Conservation (phyloP, 148 eudicot genomes). For the Cornus controversa region DNA sequence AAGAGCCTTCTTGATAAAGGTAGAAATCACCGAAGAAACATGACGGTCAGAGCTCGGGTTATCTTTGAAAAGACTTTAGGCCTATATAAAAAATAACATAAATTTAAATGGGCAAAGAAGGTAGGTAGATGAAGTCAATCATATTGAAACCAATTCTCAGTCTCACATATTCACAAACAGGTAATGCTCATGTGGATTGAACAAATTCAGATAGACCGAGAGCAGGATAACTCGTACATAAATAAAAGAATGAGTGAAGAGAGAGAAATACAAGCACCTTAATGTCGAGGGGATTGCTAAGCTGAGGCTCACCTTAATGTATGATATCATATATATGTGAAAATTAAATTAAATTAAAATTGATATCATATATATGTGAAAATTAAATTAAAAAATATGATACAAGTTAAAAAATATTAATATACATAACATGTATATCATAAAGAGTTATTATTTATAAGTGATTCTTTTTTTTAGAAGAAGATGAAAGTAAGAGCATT, state of each 20-base stretch:
- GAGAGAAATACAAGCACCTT: background rate
- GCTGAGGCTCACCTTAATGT: too few species aligned
- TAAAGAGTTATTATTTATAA: too few species aligned
- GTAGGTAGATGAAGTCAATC: background rate
- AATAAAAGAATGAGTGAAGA: background rate
- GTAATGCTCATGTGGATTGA: slow-evolving; percentile 3
- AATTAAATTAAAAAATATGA: too few species aligned
- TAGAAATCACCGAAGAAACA: slow-evolving; percentile 52
- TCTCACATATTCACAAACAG: slow-evolving; percentile 32
- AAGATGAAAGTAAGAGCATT: too few species aligned
- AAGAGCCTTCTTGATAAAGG: slow-evolving; percentile 39
- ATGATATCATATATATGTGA: too few species aligned
- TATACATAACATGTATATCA: too few species aligned
- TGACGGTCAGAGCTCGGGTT: slow-evolving; percentile 13
- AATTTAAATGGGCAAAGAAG: background rate
- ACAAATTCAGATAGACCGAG: background rate
- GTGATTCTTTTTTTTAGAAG: too few species aligned
- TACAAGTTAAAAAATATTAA: too few species aligned
- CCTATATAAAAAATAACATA: background rate
- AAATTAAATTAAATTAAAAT: too few species aligned
- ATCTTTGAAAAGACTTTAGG: background rate
- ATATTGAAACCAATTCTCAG: background rate
- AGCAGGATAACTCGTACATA: too few species aligned
- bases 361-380: too few species aligned
- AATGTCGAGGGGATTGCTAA: background rate